A percentile compares a stretch with the other conserved stretches of the same genome.
These are phyloP conservation scores for Penicillium malachiteum DNA, from an alignment of 495 filamentous ascomycete genomes.

Conservation along the genomic window DNA sequence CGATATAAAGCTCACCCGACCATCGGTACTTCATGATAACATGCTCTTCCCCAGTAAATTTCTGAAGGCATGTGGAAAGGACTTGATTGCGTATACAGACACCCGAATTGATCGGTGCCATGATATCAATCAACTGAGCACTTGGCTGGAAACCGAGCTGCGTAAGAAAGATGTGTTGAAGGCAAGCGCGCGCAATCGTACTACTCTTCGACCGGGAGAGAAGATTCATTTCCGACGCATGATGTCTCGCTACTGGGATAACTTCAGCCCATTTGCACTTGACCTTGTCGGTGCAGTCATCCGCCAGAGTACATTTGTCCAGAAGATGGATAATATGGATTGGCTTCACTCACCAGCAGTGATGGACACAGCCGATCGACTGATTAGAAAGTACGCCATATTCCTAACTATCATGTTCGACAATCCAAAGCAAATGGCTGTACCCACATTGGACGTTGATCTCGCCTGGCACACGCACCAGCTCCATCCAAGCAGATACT, in stretches of 20 bases:
- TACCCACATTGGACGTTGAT: constrained; percentile 84
- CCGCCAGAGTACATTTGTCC: constrained; percentile 72
- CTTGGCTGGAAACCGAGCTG: constrained; percentile 13
- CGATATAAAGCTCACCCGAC: neutral
- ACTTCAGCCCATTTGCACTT: constrained; percentile 65
- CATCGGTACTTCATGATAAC: neutral
- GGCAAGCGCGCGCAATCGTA: neutral
- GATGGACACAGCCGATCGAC: constrained; percentile 60
- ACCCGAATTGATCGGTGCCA: constrained; percentile 19
- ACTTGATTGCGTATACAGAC: constrained; percentile 36
- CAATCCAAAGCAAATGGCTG: constrained; percentile 55
- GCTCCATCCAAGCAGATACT: constrained; percentile 63
- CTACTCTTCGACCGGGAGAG: constrained; percentile 18
- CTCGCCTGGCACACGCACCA: constrained; percentile 72
- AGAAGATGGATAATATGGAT: constrained; percentile 78
- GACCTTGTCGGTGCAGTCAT: constrained; percentile 78
- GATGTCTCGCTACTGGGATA: constrained; percentile 82
- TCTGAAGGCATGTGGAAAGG: constrained; percentile 41
- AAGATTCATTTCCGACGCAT: constrained; percentile 61
- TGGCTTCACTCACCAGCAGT: constrained; percentile 72
- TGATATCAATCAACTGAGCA: constrained; percentile 13
- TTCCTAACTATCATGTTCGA: constrained; percentile 64
- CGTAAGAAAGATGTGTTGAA: constrained; percentile 11
- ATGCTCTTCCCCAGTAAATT: constrained; percentile 60
- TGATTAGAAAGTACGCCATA: constrained; percentile 65